Conservation (phyloP, 2,329 filamentous ascomycete genomes). For the Neonectria neomacrospora region DNA sequence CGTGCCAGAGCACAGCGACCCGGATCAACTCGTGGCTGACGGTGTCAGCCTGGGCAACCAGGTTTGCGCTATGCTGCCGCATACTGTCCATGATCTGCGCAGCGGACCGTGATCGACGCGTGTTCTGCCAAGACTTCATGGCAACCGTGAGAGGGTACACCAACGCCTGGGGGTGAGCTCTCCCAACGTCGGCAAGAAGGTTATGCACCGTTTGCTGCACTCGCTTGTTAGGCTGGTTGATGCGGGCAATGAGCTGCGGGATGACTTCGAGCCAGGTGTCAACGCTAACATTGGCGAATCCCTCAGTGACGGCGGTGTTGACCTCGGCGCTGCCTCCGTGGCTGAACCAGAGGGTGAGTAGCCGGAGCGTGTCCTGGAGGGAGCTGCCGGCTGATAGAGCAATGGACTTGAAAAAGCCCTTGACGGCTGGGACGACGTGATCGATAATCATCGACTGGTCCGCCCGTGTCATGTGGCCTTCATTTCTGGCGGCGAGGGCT, state of each 20-base stretch:
- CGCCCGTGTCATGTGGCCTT: slow-evolving; percentile 56
- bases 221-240: slow-evolving; percentile 92
- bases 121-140: slow-evolving; percentile 90
- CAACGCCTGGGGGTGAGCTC: slow-evolving; percentile 92
- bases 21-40: slow-evolving; percentile 97
- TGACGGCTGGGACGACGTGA: slow-evolving; percentile 93
- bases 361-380: slow-evolving; percentile 90
- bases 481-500: slow-evolving; percentile 74
- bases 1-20: slow-evolving; percentile 97
- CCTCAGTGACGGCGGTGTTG: slow-evolving; percentile 87
- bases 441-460: slow-evolving; percentile 79
- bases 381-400: slow-evolving; percentile 91
- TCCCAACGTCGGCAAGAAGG: slow-evolving; percentile 89
- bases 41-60: slow-evolving; percentile 94
- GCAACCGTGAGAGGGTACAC: slow-evolving; percentile 98
- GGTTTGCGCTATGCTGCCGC: slow-evolving; percentile 89
- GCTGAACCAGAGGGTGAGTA: slow-evolving; percentile 96
- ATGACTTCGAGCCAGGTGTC: slow-evolving; percentile 99
- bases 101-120: slow-evolving; percentile 86
- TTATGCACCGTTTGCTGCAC: slow-evolving; percentile 94
- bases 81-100: slow-evolving; percentile 97
- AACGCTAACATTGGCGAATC: slow-evolving; percentile 90
- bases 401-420: slow-evolving; percentile 98
- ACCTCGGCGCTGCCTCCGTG: slow-evolving; percentile 92
- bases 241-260: slow-evolving; percentile 94